Evolutionary conservation across 305 asterid species (phyloP), one percentile per base, ranked within the genome.

Genomic region (Petunia hybrid): DNA sequence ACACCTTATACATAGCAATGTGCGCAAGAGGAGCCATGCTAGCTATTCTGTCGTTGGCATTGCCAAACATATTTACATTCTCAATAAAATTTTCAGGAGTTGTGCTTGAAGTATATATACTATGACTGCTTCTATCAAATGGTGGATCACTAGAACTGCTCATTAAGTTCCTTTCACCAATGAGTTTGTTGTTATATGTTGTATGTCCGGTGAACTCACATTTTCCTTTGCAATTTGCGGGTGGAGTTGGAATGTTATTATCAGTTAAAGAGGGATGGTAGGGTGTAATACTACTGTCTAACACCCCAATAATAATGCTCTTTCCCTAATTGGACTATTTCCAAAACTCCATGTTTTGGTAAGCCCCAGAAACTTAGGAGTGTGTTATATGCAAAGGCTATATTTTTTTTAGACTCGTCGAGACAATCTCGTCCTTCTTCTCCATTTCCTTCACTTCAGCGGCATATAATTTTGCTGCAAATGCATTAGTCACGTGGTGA

Each of bases 21-120:
- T 89, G 91, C 45, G 94, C 91, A 3, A 35, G 81, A 7, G 91
- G 92, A 6, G 89, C 83, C 62, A 87, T 84, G 6, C 93, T 87
- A 4, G 61, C 83, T 1, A 91, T 89, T 1, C 86, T 89, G 51
- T 90, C 93, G 2, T 82, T 80, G 12, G 92, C 95, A 5, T 81
- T 75, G 7, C 90, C 91, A 1, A 81, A 74, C 12, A 83, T 53
- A 76, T 41, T 77, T 0, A 91, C 91, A 38, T 73, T 82, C 1
- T 61, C 6, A 5, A 88, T 87, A 40, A 85, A 85, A 67, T 78
- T 85, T 9, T 93, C 92, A 0, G 83, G 90, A 0, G 90, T 90
- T 0, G 87, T 91, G 82, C 92, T 82, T 4, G 89, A 81, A 0
- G 90, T 89, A 64, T 91, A 92, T 12, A 90, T 91, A 6, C 90